Evolutionary conservation across 2,329 filamentous ascomycete genomes (phyloP), one percentile per base, ranked within the genome.

Genomic region (Tolypocladium ophioglossoides): DNA sequence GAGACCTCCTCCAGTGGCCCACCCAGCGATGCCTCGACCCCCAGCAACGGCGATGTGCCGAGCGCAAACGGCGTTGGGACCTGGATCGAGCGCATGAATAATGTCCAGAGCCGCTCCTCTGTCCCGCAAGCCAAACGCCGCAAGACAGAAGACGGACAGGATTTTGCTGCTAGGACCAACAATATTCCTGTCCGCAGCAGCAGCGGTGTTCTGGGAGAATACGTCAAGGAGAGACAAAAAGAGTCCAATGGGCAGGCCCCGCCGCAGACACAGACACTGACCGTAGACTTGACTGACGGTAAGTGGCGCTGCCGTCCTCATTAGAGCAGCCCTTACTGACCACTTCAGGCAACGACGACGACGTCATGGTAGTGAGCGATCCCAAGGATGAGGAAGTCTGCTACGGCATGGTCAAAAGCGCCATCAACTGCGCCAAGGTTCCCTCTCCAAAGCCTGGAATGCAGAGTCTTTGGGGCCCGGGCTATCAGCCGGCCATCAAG

Each of bases 31-130:
- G 62, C 66, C 14, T 69, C 68, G 51, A 74, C 66, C 20, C 66
- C 67, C 4, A 61, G 54, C 27, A 59, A 61, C 18, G 62, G 63
- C 49, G 61, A 64, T 39, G 56, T 57, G 20, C 57, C 59, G 20
- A 48, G 59, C 7, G 54, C 59, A 22, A 66, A 61, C 51, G 79
- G 81, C 30, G 77, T 82, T 60, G 76, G 78, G 11, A 71, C 72
- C 54, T 82, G 91, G 72, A 82, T 95, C 48, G 89, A 95, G 68
- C 80, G 83, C 35, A 76, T 91, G 66, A 89, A 91, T 66, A 84
- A 86, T 59, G 80, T 95, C 16, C 79, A 88, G 59, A 78, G 85
- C 52, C 86, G 91, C 30, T 62, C 74, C 64, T 58, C 76, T 67
- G 64, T 74, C 34, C 75, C 78, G 3, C 82, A 87, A 22, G 72